Conservation (phyloP, 345 rosid species). For the Eucalyptus polyanthemos region DNA sequence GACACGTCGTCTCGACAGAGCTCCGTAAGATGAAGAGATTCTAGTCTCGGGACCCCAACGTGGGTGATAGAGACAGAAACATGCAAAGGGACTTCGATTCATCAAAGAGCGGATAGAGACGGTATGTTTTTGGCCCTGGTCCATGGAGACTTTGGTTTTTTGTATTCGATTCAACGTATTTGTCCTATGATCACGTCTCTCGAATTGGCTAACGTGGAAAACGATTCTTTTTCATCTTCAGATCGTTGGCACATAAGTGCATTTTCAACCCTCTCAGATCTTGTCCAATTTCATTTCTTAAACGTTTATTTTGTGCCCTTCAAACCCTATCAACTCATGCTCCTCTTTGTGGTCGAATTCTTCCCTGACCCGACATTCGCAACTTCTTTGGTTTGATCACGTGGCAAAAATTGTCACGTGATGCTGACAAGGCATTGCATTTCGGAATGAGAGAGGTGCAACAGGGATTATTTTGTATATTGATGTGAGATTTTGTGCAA, state of each 20-base stretch:
- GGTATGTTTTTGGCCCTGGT: too few relatives aligned
- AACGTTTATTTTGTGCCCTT: not conserved
- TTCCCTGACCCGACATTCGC: not conserved
- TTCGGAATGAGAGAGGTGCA: not conserved
- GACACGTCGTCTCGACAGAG: not conserved
- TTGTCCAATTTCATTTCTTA: not conserved
- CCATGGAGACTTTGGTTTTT: too few relatives aligned
- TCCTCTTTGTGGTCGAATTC: not conserved
- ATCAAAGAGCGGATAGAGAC: too few relatives aligned
- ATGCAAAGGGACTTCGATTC: not conserved
- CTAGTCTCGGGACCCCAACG: not conserved
- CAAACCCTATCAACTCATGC: not conserved
- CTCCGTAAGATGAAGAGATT: not conserved
- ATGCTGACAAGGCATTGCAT: not conserved
- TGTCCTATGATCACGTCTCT: not conserved
- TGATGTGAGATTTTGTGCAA: not conserved
- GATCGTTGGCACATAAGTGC: not conserved
- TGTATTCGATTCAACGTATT: too few relatives aligned
- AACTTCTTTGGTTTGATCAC: not conserved
- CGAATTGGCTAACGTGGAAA: not conserved
- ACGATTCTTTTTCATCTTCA: not conserved
- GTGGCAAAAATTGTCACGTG: not conserved
- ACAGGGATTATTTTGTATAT: not conserved
- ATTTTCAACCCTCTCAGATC: not conserved
- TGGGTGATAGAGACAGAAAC: not conserved